These are phyloP conservation scores for Microbotryum lychnidis-dioicae DNA, from an alignment of 1,284 basidiomycete genomes.

Conservation along the genomic window DNA sequence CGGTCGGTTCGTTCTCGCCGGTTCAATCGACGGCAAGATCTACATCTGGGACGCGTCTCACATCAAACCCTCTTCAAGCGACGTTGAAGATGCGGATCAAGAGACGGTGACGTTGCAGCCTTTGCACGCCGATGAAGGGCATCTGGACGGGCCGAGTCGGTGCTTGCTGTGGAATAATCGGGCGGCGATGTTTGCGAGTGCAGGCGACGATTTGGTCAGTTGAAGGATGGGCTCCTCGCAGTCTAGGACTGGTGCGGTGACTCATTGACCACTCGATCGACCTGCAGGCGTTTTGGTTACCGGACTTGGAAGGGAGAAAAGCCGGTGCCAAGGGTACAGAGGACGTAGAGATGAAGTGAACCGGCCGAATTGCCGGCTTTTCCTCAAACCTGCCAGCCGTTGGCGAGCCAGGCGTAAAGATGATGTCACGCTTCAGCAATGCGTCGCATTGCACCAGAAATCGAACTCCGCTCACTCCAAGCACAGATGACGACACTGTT, in stretches of 20 bases:
- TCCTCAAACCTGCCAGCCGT: too few species aligned
- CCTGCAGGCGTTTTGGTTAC: constrained; percentile 68
- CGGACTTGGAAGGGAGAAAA: constrained; percentile 48
- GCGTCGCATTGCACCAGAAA: too few species aligned
- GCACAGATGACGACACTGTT: too few species aligned
- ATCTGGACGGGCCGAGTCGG: constrained; percentile 63
- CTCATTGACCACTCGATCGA: constrained; percentile 6
- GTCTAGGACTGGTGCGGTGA: neutral
- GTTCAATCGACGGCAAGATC: constrained; percentile 69
- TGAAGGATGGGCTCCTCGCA: neutral
- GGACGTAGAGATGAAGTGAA: too few species aligned
- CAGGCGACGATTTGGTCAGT: constrained; percentile 73
- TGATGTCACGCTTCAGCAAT: too few species aligned
- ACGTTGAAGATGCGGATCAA: constrained; percentile 7
- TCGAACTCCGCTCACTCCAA: too few species aligned
- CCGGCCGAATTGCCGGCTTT: too few species aligned
- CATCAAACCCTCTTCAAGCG: constrained; percentile 33
- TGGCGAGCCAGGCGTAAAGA: too few species aligned
- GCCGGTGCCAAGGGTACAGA: too few species aligned
- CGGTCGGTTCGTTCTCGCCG: constrained; percentile 67
- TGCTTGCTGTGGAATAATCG: constrained; percentile 83
- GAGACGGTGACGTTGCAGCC: constrained; percentile 49
- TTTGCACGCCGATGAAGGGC: constrained; percentile 56
- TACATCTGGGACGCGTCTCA: constrained; percentile 61
- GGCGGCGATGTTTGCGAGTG: constrained; percentile 76